Evolutionary conservation across 225 moss, liverwort and hornwort species (phyloP), one percentile per base, ranked within the genome.

Genomic region (Bryum argenteum): DNA sequence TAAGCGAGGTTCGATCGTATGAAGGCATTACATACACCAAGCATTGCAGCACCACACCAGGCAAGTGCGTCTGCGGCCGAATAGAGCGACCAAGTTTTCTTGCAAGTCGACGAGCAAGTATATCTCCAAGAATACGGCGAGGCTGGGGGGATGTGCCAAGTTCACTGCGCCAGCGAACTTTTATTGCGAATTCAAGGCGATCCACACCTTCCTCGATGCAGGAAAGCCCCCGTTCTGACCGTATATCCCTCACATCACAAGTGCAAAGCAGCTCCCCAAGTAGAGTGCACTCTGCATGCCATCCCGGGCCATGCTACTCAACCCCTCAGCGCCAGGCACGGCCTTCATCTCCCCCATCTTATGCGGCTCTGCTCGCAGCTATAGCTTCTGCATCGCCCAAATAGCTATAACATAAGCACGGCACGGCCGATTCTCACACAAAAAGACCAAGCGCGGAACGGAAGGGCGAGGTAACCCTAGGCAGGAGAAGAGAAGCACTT

Each of bases 31-130:
- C 67, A 28, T 58, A 52, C 14, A 58, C 70, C 41, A 71, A 57
- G 42, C 55, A 56, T 43, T 71, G 56, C 63, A 72, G 18, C 4
- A 43, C 42, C 18, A 50, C 63, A 43, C 26, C 76, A 67, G 58
- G 54, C n/a, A 76, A 57, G 63, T 80, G 80, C 28, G 28, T 80
- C 42, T 80, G 80, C 37, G 57, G 76, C 42, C 56, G 74, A 23
- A 21, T 70, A 59, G 75, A 79, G 13, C 40, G 66, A 14, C 69
- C 48, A 40, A 21, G 37, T 70, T 60, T 64, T 54, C 54, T 75
- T 44, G 71, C 80, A 17, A 63, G 33, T 22, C 67, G 58, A 9
- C 43, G 22, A 43, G 43, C 58, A 14, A 71, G n/a, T 57, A 62
- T 45, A 17, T 80, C 71, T 67, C 71, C 67, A 15, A 18, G 11